Evolutionary conservation across 352 stramenopile species (phyloP).

Genomic region (Phytophthora pluvialis): DNA sequence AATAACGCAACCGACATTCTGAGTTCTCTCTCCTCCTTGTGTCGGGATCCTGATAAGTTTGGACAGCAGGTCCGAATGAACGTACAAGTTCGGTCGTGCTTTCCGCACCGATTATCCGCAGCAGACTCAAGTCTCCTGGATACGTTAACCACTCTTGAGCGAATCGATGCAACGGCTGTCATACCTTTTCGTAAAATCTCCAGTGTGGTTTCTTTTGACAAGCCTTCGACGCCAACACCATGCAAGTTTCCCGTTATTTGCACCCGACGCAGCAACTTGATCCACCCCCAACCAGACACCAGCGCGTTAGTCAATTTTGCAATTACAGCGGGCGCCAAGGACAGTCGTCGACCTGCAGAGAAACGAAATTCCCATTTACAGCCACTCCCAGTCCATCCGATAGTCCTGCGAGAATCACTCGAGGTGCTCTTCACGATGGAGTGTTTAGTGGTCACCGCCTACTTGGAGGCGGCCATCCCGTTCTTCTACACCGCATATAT

Average conservation of each 20-base stretch:
- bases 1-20: not conserved
- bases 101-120: constrained; percentile 13
- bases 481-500: constrained; percentile 37
- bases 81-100: constrained; percentile 15
- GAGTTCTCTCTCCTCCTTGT: constrained; percentile 2
- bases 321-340: not conserved
- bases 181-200: constrained; percentile 15
- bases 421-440: constrained; percentile 10
- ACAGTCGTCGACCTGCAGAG: not conserved
- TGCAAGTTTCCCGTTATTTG: not conserved
- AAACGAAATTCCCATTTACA: not conserved
- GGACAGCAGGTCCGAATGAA: not conserved
- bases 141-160: not conserved
- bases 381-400: not conserved
- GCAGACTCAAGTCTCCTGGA: constrained; percentile 10
- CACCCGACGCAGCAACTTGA: constrained; percentile 1
- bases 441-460: constrained; percentile 32
- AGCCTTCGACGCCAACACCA: not conserved
- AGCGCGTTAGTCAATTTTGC: constrained; percentile 9
- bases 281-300: constrained; percentile 1
- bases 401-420: constrained; percentile 2
- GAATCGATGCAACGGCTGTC: constrained; percentile 1
- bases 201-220: constrained; percentile 5
- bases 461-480: constrained; percentile 40
- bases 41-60: constrained; percentile 13